Conservation (phyloP, 768 basidiomycete species). For the Postia placenta region DNA sequence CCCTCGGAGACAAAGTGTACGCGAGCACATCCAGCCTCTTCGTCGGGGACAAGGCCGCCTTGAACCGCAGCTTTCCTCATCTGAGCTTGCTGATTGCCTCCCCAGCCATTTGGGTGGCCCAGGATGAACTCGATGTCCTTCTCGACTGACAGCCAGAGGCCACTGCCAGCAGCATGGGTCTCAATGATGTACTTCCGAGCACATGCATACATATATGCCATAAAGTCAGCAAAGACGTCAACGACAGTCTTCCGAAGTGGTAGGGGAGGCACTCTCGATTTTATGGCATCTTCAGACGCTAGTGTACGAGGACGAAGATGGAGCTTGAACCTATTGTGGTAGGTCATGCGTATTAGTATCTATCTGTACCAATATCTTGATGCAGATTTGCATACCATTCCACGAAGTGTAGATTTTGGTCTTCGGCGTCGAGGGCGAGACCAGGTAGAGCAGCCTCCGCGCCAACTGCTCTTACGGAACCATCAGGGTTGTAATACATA, state of each 20-base stretch:
- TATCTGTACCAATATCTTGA: slow-evolving; percentile 15
- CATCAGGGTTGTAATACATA: slow-evolving; percentile 38
- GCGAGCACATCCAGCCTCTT: slow-evolving; percentile 31
- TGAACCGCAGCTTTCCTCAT: slow-evolving; percentile 48
- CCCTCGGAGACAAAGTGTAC: too few species aligned
- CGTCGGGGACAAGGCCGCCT: slow-evolving; percentile 44
- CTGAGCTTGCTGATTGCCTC: slow-evolving; percentile 48
- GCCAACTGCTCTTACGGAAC: slow-evolving; percentile 34
- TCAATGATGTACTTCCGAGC: slow-evolving; percentile 42
- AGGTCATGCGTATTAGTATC: too few species aligned
- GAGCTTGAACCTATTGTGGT: slow-evolving; percentile 15
- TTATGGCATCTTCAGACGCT: neutral
- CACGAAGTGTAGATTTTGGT: slow-evolving; percentile 18
- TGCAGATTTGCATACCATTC: slow-evolving; percentile 14
- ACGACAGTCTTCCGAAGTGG: slow-evolving; percentile 40
- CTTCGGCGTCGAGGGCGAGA: neutral
- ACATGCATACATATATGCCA: slow-evolving; percentile 39
- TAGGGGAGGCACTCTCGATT: slow-evolving; percentile 18
- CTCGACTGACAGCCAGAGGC: slow-evolving; percentile 38
- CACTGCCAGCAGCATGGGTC: slow-evolving; percentile 35
- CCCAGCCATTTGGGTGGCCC: slow-evolving; percentile 64
- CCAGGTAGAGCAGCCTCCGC: slow-evolving; percentile 30
- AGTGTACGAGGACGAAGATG: slow-evolving; percentile 8
- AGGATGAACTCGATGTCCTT: slow-evolving; percentile 42
- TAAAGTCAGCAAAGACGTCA: slow-evolving; percentile 42